Conservation (phyloP, 108 stramenopile species). For the Nannochloropsis oceanica region DNA sequence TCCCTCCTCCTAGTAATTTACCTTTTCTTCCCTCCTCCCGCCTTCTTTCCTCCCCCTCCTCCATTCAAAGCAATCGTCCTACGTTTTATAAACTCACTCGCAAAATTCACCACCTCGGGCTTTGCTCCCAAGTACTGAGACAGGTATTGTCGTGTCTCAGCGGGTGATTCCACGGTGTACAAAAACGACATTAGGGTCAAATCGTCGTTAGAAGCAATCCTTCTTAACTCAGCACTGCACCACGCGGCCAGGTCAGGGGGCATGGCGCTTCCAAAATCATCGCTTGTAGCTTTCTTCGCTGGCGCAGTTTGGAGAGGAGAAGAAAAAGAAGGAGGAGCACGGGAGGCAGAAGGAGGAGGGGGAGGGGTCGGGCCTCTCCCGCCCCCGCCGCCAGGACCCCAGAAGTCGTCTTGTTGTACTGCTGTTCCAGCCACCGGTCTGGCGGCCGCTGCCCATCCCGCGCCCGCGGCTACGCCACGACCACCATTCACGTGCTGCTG, state of each 20-base stretch:
- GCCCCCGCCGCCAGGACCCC: background rate
- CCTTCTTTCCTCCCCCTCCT: slow-evolving; percentile 27
- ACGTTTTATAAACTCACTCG: slow-evolving; percentile 70
- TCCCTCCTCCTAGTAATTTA: no score
- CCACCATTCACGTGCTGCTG: no score
- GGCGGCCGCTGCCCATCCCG: no score
- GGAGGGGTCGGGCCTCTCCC: background rate
- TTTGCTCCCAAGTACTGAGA: slow-evolving; percentile 67
- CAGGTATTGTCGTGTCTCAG: slow-evolving; percentile 72
- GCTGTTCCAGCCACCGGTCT: no score
- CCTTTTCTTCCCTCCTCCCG: no score
- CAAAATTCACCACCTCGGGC: slow-evolving; percentile 71
- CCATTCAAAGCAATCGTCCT: slow-evolving; percentile 10
- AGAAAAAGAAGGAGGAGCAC: no score
- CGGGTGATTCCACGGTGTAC: slow-evolving; percentile 63
- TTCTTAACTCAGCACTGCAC: slow-evolving; percentile 45
- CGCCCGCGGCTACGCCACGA: no score
- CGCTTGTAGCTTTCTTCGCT: no score
- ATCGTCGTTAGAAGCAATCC: slow-evolving; percentile 61
- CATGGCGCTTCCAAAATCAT: background rate
- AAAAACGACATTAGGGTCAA: slow-evolving; percentile 67
- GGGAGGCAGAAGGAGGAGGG: background rate
- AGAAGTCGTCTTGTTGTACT: background rate
- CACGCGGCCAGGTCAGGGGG: background rate
- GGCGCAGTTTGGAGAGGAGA: no score